Evolutionary conservation across 208 protist genomes (phyloP), one percentile per base, ranked within the genome.

Genomic region (Naegleria fowleri): DNA sequence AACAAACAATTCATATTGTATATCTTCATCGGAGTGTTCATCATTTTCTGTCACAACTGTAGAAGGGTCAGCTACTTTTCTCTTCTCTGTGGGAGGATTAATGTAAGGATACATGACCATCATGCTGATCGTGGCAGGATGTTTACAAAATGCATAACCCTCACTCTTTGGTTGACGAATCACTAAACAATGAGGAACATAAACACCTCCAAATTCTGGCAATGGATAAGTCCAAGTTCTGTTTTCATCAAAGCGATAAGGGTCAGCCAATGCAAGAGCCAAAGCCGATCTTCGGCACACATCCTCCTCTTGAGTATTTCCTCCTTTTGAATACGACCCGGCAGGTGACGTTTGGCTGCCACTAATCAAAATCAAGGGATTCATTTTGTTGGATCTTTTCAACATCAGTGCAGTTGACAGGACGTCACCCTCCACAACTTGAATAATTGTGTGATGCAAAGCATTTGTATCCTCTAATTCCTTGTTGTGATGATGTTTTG

Each of bases 141-240:
- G 33, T 38, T 88, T 22, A 22, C 75, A 22, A n/a, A 92, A 92
- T 33, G 55, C 36, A 90, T 92, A 92, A 19, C 83, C 83, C 4
- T 90, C n/a, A 25, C 29, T 13, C 29, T 90, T 39, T 52, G 38
- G 15, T 6, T 90, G 3, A 25, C 91, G 33, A 25, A 90, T 51
- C 33, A 90, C 83, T 48, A 58, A 39, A 15, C 48, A 55, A 40
- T 55, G 29, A 25, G 6, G 76, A 43, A 85, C 43, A 51, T 92
- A 90, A 7, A 90, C 36, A 5, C 88, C 52, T 43, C 86, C 88
- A 43, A 58, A 48, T 13, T 88, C 83, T 83, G 84, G 86, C 11
- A 92, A 83, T 0, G 84, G 84, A 51, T 90, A 90, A 19, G 3
- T 9, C 88, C 58, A 92, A 2, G 2, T 67, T n/a, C 52, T 5